Evolutionary conservation across 1,139 yeast species (phyloP), one percentile per base, ranked within the genome.

Genomic region (Lipomyces yarrowii): DNA sequence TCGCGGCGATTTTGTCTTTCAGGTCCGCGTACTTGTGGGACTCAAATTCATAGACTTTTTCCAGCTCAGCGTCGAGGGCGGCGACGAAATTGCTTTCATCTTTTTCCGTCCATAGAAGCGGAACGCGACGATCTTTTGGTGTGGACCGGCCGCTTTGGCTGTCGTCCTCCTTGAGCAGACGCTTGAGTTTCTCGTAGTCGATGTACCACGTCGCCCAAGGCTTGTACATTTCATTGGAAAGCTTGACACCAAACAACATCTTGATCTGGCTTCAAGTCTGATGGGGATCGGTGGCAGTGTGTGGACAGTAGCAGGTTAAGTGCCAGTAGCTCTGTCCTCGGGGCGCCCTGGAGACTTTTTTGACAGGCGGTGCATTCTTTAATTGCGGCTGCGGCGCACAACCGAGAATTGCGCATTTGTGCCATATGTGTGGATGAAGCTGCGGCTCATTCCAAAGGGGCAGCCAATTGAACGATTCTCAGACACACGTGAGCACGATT

Each of bases 1-100:
- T 80, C 48, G 80, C 81, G 63, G 86, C 83, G 72, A 93, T 85
- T 71, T 84, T 83, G 55, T 84, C 85, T 76, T 88, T 87, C 72
- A 94, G 81, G 69, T 86, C 87, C 67, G 87, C 86, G 77, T 88
- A 94, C 76, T 87, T 88, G 58, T 84, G 79, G 55, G 84, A 82
- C 76, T 93, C 97, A 78, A 94, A 94, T 21, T 90, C 81, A 78
- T 91, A 94, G n/a, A 94, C 98, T 78, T 91, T 92, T 75, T 93
- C 97, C 71, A 94, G 83, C 76, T 93, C 96, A 42, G 83, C 80
- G 77, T 94, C 98, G 71, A 94, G 82, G n/a, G 86, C 87, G 62
- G 86, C 79, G 35, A 92, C 98, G 77, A 94, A 94, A 48, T 83
- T 81, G 64, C 88, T 86, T 79, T 94, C 99, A 75, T 94, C 98